Evolutionary conservation across 2,329 filamentous ascomycete genomes (phyloP).

Genomic region (Monilinia vaccinii-corymbosi): DNA sequence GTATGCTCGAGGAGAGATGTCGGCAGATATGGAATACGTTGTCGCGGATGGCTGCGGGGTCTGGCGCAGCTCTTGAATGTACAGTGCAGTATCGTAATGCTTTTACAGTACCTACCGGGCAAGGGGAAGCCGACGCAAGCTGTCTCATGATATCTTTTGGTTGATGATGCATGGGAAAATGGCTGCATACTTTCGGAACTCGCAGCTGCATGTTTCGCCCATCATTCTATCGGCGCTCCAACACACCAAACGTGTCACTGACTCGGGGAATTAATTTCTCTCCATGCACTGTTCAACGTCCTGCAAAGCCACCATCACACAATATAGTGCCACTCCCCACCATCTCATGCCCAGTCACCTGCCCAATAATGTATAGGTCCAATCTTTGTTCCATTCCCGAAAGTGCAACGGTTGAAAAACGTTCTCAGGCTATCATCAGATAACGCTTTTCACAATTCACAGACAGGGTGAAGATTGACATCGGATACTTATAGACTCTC

Average conservation of each 20-base stretch:
- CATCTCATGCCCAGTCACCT: not conserved
- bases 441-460: too few relatives aligned
- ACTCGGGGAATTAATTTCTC: slow-evolving; percentile 1
- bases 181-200: not conserved
- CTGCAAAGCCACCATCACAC: slow-evolving; percentile 1
- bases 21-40: slow-evolving; percentile 3
- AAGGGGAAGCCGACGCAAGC: not conserved
- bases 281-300: slow-evolving; percentile 4
- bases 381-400: not conserved
- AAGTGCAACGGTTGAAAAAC: not conserved
- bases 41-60: not conserved
- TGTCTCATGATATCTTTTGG: not conserved
- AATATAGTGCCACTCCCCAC: not conserved
- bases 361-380: not conserved
- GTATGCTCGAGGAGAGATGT: not conserved
- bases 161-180: not conserved
- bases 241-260: not conserved
- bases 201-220: not conserved
- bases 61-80: too few relatives aligned
- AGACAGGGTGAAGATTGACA: not conserved
- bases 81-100: too few relatives aligned
- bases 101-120: not conserved
- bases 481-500: not conserved
- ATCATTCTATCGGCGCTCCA: not conserved
- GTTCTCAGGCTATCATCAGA: not conserved